phyloP scores from a whole-genome alignment of 805 yeast genomes.

The Isabelozyma gotoi region DNA sequence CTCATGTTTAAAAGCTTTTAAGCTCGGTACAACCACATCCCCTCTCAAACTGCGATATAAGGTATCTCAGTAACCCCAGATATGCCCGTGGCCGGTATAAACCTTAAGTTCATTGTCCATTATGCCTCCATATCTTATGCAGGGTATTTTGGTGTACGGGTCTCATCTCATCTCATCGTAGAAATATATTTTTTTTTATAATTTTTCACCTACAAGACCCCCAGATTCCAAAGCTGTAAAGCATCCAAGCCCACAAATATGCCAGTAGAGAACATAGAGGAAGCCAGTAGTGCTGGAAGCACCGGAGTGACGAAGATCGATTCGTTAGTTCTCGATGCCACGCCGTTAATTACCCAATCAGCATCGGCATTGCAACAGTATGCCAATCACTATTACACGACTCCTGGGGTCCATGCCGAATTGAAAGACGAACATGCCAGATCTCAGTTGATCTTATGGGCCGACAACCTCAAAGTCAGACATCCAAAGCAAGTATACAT shows the following conservation, averaged over 20 bases:
- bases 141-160: too few relatives aligned
- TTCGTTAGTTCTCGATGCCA: constrained; percentile 85
- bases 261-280: background rate
- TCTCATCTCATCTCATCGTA: background rate
- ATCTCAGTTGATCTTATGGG: constrained; percentile 78
- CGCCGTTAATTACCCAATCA: constrained; percentile 87
- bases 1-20: too few relatives aligned
- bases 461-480: constrained; percentile 62
- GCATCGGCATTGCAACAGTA: constrained; percentile 68
- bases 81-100: too few relatives aligned
- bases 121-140: too few relatives aligned
- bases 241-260: too few relatives aligned
- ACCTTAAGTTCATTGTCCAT: too few relatives aligned
- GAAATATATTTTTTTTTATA: background rate
- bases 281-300: background rate
- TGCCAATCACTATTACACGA: constrained; percentile 76
- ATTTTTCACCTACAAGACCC: background rate
- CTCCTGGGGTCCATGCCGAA: constrained; percentile 89
- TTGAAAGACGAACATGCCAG: constrained; percentile 84
- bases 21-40: too few relatives aligned
- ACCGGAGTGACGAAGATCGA: constrained; percentile 41
- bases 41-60: too few relatives aligned
- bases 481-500: constrained; percentile 74
- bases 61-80: too few relatives aligned
- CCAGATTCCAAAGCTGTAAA: too few relatives aligned